phyloP scores from a whole-genome alignment of 306 rosid species.

The Crataegus laevigata region DNA sequence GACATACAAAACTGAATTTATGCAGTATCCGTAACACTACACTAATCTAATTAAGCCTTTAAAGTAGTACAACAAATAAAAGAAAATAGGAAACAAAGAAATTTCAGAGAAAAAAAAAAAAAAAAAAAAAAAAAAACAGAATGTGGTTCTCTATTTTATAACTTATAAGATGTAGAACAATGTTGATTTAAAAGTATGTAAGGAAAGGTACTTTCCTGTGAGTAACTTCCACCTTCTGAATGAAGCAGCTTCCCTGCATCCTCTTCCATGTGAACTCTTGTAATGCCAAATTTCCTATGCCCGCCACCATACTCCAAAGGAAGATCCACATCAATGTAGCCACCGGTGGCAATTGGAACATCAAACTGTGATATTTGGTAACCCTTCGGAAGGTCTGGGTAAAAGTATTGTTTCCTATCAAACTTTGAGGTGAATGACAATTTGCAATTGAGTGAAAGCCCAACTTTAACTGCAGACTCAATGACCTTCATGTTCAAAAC shows the following conservation, averaged over 20 bases:
- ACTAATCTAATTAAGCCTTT: background rate
- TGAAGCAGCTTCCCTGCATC: conserved; percentile 95
- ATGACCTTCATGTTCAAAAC: conserved; percentile 74
- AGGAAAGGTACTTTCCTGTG: conserved; percentile 46
- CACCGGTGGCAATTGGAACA: conserved; percentile 70
- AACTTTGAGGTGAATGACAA: conserved; percentile 74
- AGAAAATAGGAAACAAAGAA: background rate
- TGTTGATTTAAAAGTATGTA: background rate
- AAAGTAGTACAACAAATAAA: background rate
- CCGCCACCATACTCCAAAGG: conserved; percentile 90
- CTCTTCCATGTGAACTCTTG: conserved; percentile 99
- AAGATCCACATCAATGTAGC: conserved; percentile 73
- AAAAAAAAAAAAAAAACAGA: background rate
- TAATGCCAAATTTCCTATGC: conserved; percentile 79
- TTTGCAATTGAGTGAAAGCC: conserved; percentile 83
- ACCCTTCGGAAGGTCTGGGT: conserved; percentile 95
- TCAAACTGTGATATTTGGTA: conserved; percentile 97
- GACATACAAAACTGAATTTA: background rate
- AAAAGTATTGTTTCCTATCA: conserved; percentile 94
- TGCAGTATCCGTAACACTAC: background rate
- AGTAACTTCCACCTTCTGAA: conserved; percentile 66
- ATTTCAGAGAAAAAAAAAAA: background rate
- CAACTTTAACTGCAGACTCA: conserved; percentile 68
- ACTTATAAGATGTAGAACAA: background rate
- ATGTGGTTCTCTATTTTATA: background rate